Evolutionary conservation across 257 asterid species (phyloP).

Genomic region (Forsythia viridissima): DNA sequence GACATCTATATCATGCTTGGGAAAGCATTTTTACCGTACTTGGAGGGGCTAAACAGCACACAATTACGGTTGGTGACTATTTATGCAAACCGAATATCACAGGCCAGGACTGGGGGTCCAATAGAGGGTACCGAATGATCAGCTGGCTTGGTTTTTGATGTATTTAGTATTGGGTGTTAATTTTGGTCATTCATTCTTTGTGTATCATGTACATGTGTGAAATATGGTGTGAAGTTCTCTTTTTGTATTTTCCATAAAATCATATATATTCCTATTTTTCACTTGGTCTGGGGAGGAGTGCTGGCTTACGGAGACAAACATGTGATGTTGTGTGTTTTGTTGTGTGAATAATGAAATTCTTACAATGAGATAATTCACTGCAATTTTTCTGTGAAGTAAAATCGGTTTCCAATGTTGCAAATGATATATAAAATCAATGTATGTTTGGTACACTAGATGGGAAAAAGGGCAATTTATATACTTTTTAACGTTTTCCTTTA

Average conservation of each 20-base stretch:
- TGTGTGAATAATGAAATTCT: slow-evolving; percentile 3
- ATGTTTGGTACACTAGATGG: not conserved
- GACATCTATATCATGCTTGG: slow-evolving; percentile 97
- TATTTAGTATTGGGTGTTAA: slow-evolving; percentile 28
- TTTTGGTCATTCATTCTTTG: slow-evolving; percentile 31
- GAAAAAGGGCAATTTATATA: not conserved
- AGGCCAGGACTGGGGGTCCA: slow-evolving; percentile 91
- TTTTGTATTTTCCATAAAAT: slow-evolving; percentile 31
- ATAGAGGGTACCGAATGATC: slow-evolving; percentile 60
- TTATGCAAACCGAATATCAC: slow-evolving; percentile 96
- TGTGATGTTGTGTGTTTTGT: not conserved
- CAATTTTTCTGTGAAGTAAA: not conserved
- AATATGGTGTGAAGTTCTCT: slow-evolving; percentile 21
- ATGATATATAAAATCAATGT: not conserved
- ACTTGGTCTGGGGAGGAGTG: slow-evolving; percentile 5
- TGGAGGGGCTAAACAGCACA: slow-evolving; percentile 92
- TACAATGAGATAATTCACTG: not conserved
- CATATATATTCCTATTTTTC: slow-evolving; percentile 23
- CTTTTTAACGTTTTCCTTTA: not conserved
- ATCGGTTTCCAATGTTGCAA: not conserved
- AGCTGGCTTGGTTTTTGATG: slow-evolving; percentile 24
- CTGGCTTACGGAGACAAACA: not conserved
- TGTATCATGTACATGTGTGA: slow-evolving; percentile 48
- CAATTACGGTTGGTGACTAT: slow-evolving; percentile 89
- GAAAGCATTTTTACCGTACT: slow-evolving; percentile 84